Base-by-base conservation (phyloP, 2,329 filamentous ascomycete species). In the Fusarium siculi region DNA sequence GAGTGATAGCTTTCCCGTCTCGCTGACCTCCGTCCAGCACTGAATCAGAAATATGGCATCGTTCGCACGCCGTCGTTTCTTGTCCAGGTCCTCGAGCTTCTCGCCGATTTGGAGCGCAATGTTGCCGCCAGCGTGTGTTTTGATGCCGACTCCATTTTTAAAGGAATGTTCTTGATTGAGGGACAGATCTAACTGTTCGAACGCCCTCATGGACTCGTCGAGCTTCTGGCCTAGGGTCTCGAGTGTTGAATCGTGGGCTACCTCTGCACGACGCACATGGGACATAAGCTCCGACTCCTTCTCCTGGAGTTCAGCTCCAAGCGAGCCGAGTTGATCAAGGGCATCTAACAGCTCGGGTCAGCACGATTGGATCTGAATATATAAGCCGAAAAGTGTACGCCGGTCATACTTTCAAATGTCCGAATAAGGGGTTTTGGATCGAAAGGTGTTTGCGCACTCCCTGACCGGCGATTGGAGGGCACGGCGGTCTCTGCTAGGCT, bases 371-470 rank as follows among this genome's bases (percentile, higher is more conserved):
- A 30, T 56, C 49, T 30, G 34, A n/a, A 23, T 52, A 7, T 15
- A n/a, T 8, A 18, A 37, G 56, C 47, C 67, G 46, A 30, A 30
- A 28, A 40, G 46, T 68, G 16, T 28, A 60, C 32, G 46, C 36
- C 40, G 14, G 36, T 32, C 84, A 73, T 84, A 91, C 89, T 91
- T 80, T 99, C 96, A 81, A 99, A 99, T 3, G 94, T 95, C 67
- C 96, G 92, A 78, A 99, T 99, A 76, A 99, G 87, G 37, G 96
- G 97, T 83, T 99, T 99, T 1, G 96, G 95, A 79, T 99, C 96
- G 84, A 99, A 99, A 9, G 87, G 84, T 70, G 88, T 87, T 79
- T 86, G 87, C 69, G 85, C 86, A 72, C 89, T 87, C 12, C 89
- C 91, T 19, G 95, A 98, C 67, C 93, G 92, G 60, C 96, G 93